Percentiles rank a stretch among this genome's conserved stretches.
Evolutionary conservation across 2,329 filamentous ascomycete genomes (phyloP).

Genomic region (Colletotrichum kahawae): DNA sequence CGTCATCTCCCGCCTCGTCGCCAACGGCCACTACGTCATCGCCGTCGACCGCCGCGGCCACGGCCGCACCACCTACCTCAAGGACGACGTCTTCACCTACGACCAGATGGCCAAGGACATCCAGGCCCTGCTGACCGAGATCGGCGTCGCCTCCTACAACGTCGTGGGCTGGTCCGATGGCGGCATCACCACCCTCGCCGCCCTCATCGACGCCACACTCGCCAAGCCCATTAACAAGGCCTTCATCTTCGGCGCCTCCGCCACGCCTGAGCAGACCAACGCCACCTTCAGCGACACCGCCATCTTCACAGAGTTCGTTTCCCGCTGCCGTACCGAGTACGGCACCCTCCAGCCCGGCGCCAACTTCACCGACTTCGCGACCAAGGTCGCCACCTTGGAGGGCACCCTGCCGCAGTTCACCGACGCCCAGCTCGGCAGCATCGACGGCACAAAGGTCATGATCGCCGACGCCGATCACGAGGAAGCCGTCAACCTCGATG

Average conservation of each 20-base stretch:
- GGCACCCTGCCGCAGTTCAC: slow-evolving; percentile 37
- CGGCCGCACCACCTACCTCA: slow-evolving; percentile 41
- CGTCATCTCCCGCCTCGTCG: slow-evolving; percentile 38
- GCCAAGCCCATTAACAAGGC: slow-evolving; percentile 39
- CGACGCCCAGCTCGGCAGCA: slow-evolving; percentile 30
- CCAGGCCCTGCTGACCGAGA: slow-evolving; percentile 34
- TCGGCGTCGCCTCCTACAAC: slow-evolving; percentile 34
- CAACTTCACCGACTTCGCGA: slow-evolving; percentile 40
- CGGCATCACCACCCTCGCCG: slow-evolving; percentile 40
- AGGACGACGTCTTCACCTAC: slow-evolving; percentile 41
- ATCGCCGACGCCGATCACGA: slow-evolving; percentile 36
- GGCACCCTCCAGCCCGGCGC: slow-evolving; percentile 36
- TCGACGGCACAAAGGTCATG: slow-evolving; percentile 32
- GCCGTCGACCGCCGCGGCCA: slow-evolving; percentile 46
- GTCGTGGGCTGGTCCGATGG: slow-evolving; percentile 48
- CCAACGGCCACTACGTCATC: slow-evolving; percentile 40
- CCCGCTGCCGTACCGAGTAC: slow-evolving; percentile 40
- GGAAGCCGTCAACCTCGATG: slow-evolving; percentile 44
- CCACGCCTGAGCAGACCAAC: slow-evolving; percentile 38
- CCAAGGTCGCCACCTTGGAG: slow-evolving; percentile 41
- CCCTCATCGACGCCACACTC: slow-evolving; percentile 36
- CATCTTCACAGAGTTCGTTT: slow-evolving; percentile 30
- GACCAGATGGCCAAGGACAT: slow-evolving; percentile 41
- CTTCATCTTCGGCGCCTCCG: slow-evolving; percentile 42
- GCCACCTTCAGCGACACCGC: slow-evolving; percentile 33